These are phyloP conservation scores for Sporisorium scitamineum DNA, from an alignment of 1,284 basidiomycete species.

Conservation along the genomic window DNA sequence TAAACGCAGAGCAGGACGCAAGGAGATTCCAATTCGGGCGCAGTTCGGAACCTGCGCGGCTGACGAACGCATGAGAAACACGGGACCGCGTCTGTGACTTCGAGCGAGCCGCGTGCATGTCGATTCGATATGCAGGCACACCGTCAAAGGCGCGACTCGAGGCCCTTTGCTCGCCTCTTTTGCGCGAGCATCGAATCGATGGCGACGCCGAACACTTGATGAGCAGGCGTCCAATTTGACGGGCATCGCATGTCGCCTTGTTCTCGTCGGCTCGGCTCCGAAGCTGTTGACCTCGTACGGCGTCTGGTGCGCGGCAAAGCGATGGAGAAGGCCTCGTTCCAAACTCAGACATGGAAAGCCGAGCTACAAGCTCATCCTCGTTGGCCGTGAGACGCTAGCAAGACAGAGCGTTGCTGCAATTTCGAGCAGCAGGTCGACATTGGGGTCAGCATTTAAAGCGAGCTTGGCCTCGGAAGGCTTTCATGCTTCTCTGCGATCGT, in stretches of 20 bases:
- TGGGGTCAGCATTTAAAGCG: background rate
- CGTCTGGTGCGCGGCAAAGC: background rate
- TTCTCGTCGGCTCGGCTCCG: background rate
- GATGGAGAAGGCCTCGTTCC: background rate
- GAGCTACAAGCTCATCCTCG: background rate
- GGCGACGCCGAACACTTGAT: background rate
- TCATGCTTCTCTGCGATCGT: no score
- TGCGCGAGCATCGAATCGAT: background rate
- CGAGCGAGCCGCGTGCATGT: background rate
- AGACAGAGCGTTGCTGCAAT: background rate
- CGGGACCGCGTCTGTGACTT: conserved; percentile 11
- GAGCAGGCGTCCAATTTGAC: no score
- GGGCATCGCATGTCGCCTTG: background rate
- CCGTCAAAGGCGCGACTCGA: background rate
- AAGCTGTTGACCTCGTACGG: background rate
- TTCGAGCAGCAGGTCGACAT: no score
- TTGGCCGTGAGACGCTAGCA: background rate
- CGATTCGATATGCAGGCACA: conserved; percentile 3
- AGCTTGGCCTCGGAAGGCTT: background rate
- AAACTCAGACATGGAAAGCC: background rate
- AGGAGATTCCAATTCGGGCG: background rate
- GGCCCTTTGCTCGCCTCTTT: background rate
- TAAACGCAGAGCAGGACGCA: no score
- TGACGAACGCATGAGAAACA: conserved; percentile 25
- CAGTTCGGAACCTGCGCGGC: conserved; percentile 1